Percentiles rank a stretch among this genome's conserved stretches.
Conservation (phyloP, 305 asterid genomes). For the Petunia hybrid region DNA sequence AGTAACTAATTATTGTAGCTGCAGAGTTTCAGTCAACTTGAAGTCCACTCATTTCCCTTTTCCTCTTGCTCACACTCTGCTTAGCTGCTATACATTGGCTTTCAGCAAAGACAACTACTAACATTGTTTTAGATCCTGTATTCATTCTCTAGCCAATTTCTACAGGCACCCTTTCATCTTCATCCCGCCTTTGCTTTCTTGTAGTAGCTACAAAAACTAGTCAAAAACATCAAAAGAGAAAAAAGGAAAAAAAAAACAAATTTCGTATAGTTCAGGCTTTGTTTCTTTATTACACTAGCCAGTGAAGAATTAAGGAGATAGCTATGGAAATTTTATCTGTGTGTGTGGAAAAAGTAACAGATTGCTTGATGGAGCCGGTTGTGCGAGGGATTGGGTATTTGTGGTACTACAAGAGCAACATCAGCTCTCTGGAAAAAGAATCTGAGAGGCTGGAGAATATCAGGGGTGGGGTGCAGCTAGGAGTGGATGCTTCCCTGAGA, state of each 20-base stretch:
- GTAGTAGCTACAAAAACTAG: too few relatives aligned
- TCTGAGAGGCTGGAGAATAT: neutral
- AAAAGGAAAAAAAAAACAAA: neutral
- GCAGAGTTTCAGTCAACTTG: too few relatives aligned
- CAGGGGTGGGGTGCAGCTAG: constrained; percentile 13
- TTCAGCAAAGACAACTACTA: too few relatives aligned
- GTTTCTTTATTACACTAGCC: neutral
- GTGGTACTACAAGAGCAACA: constrained; percentile 31
- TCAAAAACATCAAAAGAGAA: too few relatives aligned
- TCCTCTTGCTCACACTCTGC: too few relatives aligned
- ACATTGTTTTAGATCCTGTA: too few relatives aligned
- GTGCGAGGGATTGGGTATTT: constrained; percentile 33
- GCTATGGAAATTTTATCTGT: constrained; percentile 13
- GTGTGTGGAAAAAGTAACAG: constrained; percentile 20
- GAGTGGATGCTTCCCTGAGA: neutral
- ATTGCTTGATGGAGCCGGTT: constrained; percentile 16
- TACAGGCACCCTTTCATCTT: too few relatives aligned
- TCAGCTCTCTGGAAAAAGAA: constrained; percentile 30
- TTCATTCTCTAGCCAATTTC: too few relatives aligned
- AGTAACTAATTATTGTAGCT: too few relatives aligned
- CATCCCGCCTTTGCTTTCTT: too few relatives aligned
- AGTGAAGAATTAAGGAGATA: constrained; percentile 24
- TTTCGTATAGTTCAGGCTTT: neutral
- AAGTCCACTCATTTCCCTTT: too few relatives aligned
- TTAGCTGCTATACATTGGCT: too few relatives aligned